Conservation (phyloP, 768 basidiomycete species). For the Phlegmacium glaucopus region DNA sequence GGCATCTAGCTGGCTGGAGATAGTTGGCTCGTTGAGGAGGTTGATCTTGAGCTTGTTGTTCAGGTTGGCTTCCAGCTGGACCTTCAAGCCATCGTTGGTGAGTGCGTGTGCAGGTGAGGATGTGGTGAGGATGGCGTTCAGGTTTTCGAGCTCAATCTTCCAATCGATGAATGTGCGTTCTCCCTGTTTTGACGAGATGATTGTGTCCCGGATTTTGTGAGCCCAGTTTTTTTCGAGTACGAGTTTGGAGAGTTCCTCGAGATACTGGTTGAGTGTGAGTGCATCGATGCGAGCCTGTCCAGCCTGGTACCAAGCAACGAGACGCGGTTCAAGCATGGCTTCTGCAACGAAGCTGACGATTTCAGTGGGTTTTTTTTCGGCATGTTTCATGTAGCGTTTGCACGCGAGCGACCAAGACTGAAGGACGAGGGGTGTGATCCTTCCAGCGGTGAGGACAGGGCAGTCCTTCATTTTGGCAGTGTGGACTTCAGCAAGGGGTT, state of each 20-base stretch:
- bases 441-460: conserved; percentile 14
- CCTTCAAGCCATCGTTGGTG: conserved; percentile 3
- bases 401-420: conserved; percentile 13
- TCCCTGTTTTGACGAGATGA: conserved; percentile 8
- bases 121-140: conserved; percentile 12
- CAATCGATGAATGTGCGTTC: conserved; percentile 11
- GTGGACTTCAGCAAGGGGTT: conserved; percentile 8
- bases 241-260: conserved; percentile 9
- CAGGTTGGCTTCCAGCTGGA: conserved; percentile 10
- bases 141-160: conserved; percentile 16
- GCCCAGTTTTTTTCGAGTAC: conserved; percentile 9
- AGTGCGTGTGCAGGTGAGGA: conserved; percentile 4
- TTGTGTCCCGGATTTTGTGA: background rate
- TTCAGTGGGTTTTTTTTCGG: conserved; percentile 5
- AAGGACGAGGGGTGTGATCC: conserved; percentile 7
- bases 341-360: conserved; percentile 14
- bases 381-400: conserved; percentile 11
- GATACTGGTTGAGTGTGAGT: conserved; percentile 10
- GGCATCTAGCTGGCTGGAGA: background rate
- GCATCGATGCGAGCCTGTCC: conserved; percentile 11
- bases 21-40: conserved; percentile 1
- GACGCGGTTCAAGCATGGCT: conserved; percentile 12
- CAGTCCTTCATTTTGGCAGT: conserved; percentile 14
- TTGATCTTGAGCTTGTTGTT: conserved; percentile 1
- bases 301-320: conserved; percentile 15